A percentile compares a stretch with the other conserved stretches of the same genome.
phyloP scores from a whole-genome alignment of 495 filamentous ascomycete genomes.

The Aspergillus steynii region DNA sequence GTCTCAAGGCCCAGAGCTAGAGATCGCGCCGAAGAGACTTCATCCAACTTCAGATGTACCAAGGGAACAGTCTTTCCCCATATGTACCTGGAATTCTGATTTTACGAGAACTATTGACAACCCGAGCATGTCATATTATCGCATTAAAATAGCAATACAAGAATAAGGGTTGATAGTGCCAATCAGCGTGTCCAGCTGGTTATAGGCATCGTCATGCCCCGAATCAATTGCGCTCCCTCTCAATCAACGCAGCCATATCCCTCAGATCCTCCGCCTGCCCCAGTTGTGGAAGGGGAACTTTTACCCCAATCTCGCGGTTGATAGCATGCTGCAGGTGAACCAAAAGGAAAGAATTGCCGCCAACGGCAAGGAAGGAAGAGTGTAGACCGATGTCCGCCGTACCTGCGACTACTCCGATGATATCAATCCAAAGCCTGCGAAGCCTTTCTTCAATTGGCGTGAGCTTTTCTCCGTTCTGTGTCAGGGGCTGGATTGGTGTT shows the following conservation, averaged over 20 bases:
- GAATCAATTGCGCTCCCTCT: not conserved
- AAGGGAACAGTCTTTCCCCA: too few species aligned
- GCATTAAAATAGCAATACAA: too few species aligned
- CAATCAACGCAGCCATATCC: conserved; percentile 1
- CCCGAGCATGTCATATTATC: too few species aligned
- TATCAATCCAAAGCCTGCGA: not conserved
- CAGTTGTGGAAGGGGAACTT: conserved; percentile 3
- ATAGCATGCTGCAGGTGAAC: conserved; percentile 11
- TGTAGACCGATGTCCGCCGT: not conserved
- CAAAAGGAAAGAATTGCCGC: conserved; percentile 30
- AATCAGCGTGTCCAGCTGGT: too few species aligned
- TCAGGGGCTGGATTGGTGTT: conserved; percentile 1
- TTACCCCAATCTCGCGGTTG: not conserved
- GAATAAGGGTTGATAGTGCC: too few species aligned
- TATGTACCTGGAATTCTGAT: too few species aligned
- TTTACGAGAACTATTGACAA: too few species aligned
- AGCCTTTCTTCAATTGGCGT: not conserved
- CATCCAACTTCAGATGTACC: too few species aligned
- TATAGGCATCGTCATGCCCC: too few species aligned
- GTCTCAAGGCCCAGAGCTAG: too few species aligned
- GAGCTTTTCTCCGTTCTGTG: not conserved
- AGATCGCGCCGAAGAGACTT: too few species aligned
- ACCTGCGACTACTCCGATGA: conserved; percentile 1
- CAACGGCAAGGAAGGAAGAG: conserved; percentile 27
- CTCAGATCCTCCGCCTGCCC: not conserved